Base-by-base conservation (phyloP, 2,329 filamentous ascomycete species). In the Fusarium robinianum region DNA sequence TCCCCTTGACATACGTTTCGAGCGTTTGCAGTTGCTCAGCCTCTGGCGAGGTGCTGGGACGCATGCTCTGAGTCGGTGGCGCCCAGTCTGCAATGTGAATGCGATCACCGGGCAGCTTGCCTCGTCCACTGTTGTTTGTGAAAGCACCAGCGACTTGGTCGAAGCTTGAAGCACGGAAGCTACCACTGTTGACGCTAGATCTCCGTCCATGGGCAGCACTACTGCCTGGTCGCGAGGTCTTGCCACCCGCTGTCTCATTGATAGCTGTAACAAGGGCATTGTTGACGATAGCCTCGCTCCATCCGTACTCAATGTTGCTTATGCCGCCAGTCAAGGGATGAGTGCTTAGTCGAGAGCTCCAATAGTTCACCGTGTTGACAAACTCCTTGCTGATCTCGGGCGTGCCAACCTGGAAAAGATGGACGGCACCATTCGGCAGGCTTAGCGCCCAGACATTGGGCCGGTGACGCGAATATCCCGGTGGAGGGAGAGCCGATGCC, bases 391-490 rank as follows among this genome's bases (percentile, higher is more conserved):
- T 88, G 60, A 97, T 96, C 60, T 99, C 94, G 0, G 89, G 83
- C 1, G 94, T 99, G 42, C 94, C 94, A 34, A 94, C 94, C 63
- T 97, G 91, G 78, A 99, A 99, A n/a, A 99, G 78, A 66, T 99
- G 94, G 1, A 99, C 91, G 1, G 92, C 92, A 9, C 94, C 94
- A 2, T 85, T 95, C 0, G 94, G 92, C 31, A 99, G 74, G 51
- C 88, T 95, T 37, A 99, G 73, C 3, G 94, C 92, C 87, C 91
- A 99, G 2, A 99, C 94, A 65, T 97, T 84, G 5, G 91, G 91
- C 8, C 94, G 80, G 18, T 84, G 81, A 62, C 95, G 90, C 22
- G 90, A 96, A 69, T 97, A 97, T 8, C 94, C 94, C 0, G 94
- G 92, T 1, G 90, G 80, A 7, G 94, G 94, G 10, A 99, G 79